These are phyloP conservation scores for Hydnomerulius pinastri DNA, from an alignment of 768 basidiomycete species.

Conservation along the genomic window DNA sequence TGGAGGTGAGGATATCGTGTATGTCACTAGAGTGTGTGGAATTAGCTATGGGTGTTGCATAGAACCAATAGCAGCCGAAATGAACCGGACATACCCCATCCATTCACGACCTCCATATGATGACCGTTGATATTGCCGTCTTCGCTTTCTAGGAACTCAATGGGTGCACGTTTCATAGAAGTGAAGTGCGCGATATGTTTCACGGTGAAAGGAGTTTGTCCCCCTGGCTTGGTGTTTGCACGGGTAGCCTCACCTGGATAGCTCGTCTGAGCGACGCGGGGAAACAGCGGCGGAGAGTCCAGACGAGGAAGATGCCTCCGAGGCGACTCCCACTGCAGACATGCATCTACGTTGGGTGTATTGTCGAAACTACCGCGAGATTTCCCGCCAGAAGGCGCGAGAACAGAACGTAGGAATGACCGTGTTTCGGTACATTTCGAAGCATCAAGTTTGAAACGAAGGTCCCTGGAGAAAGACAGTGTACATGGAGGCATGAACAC, in stretches of 20 bases:
- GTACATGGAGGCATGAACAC: not conserved
- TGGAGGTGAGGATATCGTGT: slow-evolving; percentile 45
- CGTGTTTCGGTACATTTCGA: slow-evolving; percentile 25
- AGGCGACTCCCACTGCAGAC: slow-evolving; percentile 34
- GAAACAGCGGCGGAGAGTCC: slow-evolving; percentile 49
- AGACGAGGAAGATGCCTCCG: slow-evolving; percentile 23
- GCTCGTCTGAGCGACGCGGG: slow-evolving; percentile 26
- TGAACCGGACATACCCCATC: slow-evolving; percentile 54
- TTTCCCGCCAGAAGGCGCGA: slow-evolving; percentile 18
- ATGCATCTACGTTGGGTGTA: slow-evolving; percentile 24
- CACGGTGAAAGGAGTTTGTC: slow-evolving; percentile 12
- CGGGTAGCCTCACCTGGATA: not conserved
- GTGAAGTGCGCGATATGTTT: slow-evolving; percentile 28
- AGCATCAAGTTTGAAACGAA: slow-evolving; percentile 32
- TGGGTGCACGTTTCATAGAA: slow-evolving; percentile 21
- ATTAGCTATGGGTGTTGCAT: slow-evolving; percentile 4
- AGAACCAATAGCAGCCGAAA: not conserved
- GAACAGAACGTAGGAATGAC: slow-evolving; percentile 29
- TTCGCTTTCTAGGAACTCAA: slow-evolving; percentile 36
- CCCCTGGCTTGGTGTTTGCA: not conserved
- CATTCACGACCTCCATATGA: slow-evolving; percentile 61
- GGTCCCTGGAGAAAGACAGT: slow-evolving; percentile 26
- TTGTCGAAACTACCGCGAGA: slow-evolving; percentile 8
- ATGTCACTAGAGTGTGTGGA: slow-evolving; percentile 21
- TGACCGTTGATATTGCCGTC: slow-evolving; percentile 46